Evolutionary conservation across 164 flowering plant genomes (phyloP).

Genomic region (Nymphaea colorata): DNA sequence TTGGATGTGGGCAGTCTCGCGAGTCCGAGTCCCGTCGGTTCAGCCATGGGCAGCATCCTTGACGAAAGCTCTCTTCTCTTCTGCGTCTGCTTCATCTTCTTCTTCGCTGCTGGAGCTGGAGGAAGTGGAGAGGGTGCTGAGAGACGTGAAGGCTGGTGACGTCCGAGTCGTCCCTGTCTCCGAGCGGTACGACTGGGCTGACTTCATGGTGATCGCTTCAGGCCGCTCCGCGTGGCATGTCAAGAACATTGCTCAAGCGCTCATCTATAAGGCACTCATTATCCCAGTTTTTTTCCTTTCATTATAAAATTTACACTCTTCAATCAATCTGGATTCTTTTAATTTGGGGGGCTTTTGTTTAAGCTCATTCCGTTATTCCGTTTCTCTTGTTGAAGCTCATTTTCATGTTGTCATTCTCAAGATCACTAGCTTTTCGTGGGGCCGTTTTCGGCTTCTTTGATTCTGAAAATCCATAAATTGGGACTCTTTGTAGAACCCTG

Average conservation of each 20-base stretch:
- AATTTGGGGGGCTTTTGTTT: neutral
- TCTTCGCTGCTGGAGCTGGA: constrained; percentile 28
- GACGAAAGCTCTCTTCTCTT: neutral
- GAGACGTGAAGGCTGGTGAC: constrained; percentile 68
- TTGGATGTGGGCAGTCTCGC: too few relatives aligned
- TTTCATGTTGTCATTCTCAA: too few relatives aligned
- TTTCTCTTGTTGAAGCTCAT: too few relatives aligned
- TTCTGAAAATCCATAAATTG: too few relatives aligned
- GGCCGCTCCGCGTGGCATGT: constrained; percentile 92
- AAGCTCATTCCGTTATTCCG: too few relatives aligned
- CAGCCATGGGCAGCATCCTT: too few relatives aligned
- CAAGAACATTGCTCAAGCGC: constrained; percentile 77
- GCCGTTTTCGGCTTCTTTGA: too few relatives aligned
- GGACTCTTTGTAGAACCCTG: too few relatives aligned
- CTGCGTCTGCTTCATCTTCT: neutral
- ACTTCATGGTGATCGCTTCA: constrained; percentile 78
- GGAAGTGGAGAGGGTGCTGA: constrained; percentile 68
- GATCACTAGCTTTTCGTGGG: too few relatives aligned
- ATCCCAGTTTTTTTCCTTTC: constrained; percentile 3
- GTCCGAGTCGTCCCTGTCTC: constrained; percentile 54
- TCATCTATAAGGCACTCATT: constrained; percentile 51
- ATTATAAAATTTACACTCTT: neutral
- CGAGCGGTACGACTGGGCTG: constrained; percentile 46
- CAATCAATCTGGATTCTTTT: neutral
- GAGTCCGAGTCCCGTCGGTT: too few relatives aligned